A percentile compares a stretch with the other conserved stretches of the same genome.
Conservation (phyloP, 495 filamentous ascomycete species). For the Penicillium samsonianum region DNA sequence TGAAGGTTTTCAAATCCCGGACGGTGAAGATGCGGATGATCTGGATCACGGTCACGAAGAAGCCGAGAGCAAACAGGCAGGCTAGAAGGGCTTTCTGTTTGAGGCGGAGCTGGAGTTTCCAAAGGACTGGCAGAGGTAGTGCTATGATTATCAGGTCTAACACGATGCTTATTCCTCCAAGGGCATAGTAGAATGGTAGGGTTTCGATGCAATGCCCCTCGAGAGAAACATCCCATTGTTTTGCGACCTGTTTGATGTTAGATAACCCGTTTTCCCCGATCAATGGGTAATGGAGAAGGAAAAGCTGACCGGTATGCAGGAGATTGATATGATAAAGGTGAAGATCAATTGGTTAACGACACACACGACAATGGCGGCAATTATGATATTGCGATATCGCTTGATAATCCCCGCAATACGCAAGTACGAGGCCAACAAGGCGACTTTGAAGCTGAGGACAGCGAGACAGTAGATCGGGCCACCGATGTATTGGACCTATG, state of each 20-base stretch:
- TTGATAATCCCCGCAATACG: conserved; percentile 48
- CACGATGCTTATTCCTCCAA: conserved; percentile 35
- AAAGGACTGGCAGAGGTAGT: conserved; percentile 49
- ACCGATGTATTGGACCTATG: conserved; percentile 36
- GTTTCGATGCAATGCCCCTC: conserved; percentile 43
- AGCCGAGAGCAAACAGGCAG: conserved; percentile 50
- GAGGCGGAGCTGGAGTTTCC: conserved; percentile 38
- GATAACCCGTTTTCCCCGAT: neutral
- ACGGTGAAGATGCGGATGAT: conserved; percentile 56
- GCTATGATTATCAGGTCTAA: conserved; percentile 53
- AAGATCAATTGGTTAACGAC: conserved; percentile 39
- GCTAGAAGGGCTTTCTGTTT: conserved; percentile 41
- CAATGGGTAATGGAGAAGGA: neutral
- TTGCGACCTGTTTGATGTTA: conserved; percentile 31
- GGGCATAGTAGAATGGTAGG: conserved; percentile 43
- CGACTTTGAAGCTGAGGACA: conserved; percentile 55
- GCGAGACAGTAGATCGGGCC: conserved; percentile 34
- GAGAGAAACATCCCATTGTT: conserved; percentile 48
- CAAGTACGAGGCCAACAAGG: conserved; percentile 50
- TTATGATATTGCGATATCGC: conserved; percentile 37
- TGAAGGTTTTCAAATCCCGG: conserved; percentile 41
- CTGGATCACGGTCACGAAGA: conserved; percentile 57
- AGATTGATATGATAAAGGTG: conserved; percentile 25
- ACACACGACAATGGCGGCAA: conserved; percentile 35
- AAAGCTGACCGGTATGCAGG: conserved; percentile 42